Evolutionary conservation across 2,329 filamentous ascomycete genomes (phyloP), one percentile per base, ranked within the genome.

Genomic region (Sphaerulina populicola): DNA sequence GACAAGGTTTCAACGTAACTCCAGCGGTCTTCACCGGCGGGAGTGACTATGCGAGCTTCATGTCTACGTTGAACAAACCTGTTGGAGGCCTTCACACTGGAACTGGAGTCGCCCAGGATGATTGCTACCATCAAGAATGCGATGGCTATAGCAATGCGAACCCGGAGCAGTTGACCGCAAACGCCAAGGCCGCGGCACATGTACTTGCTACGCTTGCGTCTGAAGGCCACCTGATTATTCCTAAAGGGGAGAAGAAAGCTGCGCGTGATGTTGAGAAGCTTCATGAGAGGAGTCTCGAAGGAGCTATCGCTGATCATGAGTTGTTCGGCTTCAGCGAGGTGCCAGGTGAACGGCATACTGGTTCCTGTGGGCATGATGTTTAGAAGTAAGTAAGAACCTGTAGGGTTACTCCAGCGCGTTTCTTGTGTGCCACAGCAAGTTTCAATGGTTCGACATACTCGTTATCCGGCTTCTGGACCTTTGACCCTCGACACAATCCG

Each of bases 111-210:
- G 67, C 64, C 60, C 68, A 67, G 44, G 69, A 71, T 49, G 59
- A 56, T 3, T 66, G 69, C 52, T 70, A 71, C 56, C 69, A 71
- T 49, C 53, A 62, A 44, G 60, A 62, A 9, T 65, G 65, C 9
- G 69, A 71, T 50, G 66, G 57, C 9, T 57, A 67, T 2, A 61
- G 60, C 41, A 71, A 71, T 57, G 66, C 82, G 53, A 78, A 82
- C 31, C 38, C 38, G n/a, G 39, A 29, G 11, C 38, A 33, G n/a
- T 15, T 64, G 46, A 42, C 39, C 15, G 29, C 46, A 12, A 49
- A 49, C 21, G 39, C 46, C 15, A 39, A 41, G 18, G 50, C 50
- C 9, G 50, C 39, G 14, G 50, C 44, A 10, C 50, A 52, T 33
- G 50, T 52, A 11, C 52, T 56, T 11, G 54, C 54, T 14, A 56